Evolutionary conservation across 164 flowering plant genomes (phyloP), one percentile per base, ranked within the genome.

Genomic region (Berberis vulgaris): DNA sequence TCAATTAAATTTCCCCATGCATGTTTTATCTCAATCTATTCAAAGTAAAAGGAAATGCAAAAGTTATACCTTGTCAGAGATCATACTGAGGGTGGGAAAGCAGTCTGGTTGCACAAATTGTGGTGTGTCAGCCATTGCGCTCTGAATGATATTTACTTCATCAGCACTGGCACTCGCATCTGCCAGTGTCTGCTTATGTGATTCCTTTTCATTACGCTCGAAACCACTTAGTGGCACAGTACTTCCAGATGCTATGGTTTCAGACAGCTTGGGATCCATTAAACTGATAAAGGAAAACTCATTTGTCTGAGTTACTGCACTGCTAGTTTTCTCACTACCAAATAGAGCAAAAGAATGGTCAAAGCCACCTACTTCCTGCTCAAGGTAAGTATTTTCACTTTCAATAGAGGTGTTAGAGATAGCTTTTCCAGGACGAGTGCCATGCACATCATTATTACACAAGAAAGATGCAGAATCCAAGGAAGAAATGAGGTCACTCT

Each of bases 251-350:
- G 67, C 72, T 57, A 65, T 71, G 59, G 47, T 54, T 56, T 70
- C 82, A 54, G 60, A 59, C 7, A 63, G 55, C 60, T 64, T 62
- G 49, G 65, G 41, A 43, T 45, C 72, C 62, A 69, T 78, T 10
- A 42, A 45, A n/a, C 45, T 64, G 56, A 43, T 26, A 58, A 59
- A 59, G 64, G 58, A 53, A 68, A 45, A 70, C 42, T 49, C 50
- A 76, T 60, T 71, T 46, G 9, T 39, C 38, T 54, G 59, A 71
- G 57, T 64, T 43, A 60, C 66, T 57, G 66, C 55, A 68, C 46
- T 47, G 59, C 42, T 45, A 52, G 43, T 60, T 62, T 73, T 66
- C 59, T 66, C 69, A 57, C 52, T 63, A 68, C 60, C 61, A 54
- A 69, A 59, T 3, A 65, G 61, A 65, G 47, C 49, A 63, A 40